Evolutionary conservation across 495 filamentous ascomycete species (phyloP).

Genomic region (Aspergillus indologenus): DNA sequence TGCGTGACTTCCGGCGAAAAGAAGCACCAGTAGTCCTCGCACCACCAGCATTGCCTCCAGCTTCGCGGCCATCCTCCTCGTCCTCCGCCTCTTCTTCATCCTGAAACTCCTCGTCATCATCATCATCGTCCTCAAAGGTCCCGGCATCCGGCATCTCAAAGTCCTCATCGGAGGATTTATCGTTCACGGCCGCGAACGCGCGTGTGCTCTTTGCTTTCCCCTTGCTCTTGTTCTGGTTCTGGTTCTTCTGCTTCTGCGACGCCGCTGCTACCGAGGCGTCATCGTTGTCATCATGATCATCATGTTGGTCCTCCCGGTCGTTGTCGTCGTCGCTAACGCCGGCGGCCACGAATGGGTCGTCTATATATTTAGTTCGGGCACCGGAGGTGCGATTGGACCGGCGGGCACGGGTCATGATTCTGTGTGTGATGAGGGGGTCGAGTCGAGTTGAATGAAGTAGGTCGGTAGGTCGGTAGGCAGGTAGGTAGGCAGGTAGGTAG

Average conservation of each 20-base stretch:
- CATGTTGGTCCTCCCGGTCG: too few species aligned
- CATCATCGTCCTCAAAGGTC: constrained; percentile 14
- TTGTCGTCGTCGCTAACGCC: constrained; percentile 34
- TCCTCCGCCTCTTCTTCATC: constrained; percentile 21
- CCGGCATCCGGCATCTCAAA: constrained; percentile 16
- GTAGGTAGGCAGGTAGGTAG: too few species aligned
- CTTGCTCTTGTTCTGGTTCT: constrained; percentile 13
- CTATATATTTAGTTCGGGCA: constrained; percentile 31
- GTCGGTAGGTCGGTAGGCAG: too few species aligned
- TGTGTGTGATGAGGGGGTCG: not conserved
- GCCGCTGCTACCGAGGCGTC: not conserved
- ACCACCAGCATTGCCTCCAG: constrained; percentile 10
- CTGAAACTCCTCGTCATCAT: constrained; percentile 13
- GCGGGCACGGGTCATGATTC: constrained; percentile 32
- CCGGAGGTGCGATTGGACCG: constrained; percentile 38
- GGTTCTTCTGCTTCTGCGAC: too few species aligned
- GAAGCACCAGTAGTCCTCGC: constrained; percentile 5
- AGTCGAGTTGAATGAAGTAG: too few species aligned
- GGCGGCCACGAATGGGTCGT: constrained; percentile 34
- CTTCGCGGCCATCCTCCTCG: constrained; percentile 15
- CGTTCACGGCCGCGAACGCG: not conserved
- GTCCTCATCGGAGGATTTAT: constrained; percentile 29
- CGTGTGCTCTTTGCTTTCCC: constrained; percentile 14
- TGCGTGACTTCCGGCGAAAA: not conserved
- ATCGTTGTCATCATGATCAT: too few species aligned